These are phyloP conservation scores for Cylindrotheca fusiformis DNA, from an alignment of 108 stramenopile genomes.

Conservation along the genomic window DNA sequence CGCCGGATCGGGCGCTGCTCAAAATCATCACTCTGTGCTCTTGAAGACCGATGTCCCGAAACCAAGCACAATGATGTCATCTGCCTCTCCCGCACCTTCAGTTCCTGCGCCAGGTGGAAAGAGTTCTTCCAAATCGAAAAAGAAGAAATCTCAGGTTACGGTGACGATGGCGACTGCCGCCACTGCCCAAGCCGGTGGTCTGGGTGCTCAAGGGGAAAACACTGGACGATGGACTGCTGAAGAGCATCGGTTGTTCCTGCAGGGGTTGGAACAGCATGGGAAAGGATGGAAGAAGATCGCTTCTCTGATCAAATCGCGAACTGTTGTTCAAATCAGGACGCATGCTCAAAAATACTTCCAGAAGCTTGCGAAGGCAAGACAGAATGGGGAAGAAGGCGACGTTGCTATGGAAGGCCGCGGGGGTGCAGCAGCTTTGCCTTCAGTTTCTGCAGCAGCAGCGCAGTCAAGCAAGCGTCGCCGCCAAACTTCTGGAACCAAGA, in stretches of 20 bases:
- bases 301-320: constrained; percentile 87
- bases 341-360: constrained; percentile 99
- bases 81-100: too few relatives aligned
- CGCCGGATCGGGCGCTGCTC: too few relatives aligned
- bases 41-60: too few relatives aligned
- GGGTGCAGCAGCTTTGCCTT: constrained; percentile 26
- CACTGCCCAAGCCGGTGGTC: constrained; percentile 20
- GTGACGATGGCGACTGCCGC: constrained; percentile 43
- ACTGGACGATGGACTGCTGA: constrained; percentile 98
- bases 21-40: too few relatives aligned
- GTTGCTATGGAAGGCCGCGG: constrained; percentile 59
- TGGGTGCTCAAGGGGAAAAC: constrained; percentile 62
- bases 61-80: too few relatives aligned
- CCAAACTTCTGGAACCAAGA: constrained; percentile 69
- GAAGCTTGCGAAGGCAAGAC: constrained; percentile 93
- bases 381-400: constrained; percentile 78
- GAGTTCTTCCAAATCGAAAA: constrained; percentile 34
- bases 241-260: constrained; percentile 93
- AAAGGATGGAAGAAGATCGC: constrained; percentile 96
- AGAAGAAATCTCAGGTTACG: constrained; percentile 31
- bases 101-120: too few relatives aligned
- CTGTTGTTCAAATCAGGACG: constrained; percentile 96
- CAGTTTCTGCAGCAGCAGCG: constrained; percentile 22
- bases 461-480: constrained; percentile 41
- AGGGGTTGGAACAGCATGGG: constrained; percentile 91